Conservation (phyloP, 140 eudicot genomes). For the Ambrosia hybrid region DNA sequence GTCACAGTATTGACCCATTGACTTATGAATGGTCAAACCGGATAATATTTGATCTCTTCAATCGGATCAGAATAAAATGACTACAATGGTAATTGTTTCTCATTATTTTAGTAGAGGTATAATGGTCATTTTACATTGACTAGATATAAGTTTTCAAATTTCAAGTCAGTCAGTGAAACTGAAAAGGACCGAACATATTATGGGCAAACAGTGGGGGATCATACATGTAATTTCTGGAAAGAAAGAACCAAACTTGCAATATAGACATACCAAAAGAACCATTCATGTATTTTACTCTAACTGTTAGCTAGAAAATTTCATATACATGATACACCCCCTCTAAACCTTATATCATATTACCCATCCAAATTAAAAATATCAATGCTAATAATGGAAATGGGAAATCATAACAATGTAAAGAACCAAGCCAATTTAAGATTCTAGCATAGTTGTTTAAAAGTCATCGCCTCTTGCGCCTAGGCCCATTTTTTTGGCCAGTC, state of each 20-base stretch:
- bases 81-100: not conserved
- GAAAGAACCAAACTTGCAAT: not conserved
- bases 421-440: too few relatives aligned
- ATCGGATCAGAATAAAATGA: not conserved
- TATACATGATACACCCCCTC: too few relatives aligned
- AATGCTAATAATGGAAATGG: too few relatives aligned
- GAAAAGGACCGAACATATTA: not conserved
- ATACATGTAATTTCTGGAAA: not conserved
- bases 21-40: not conserved
- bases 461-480: too few relatives aligned
- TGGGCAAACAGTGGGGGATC: not conserved
- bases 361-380: too few relatives aligned
- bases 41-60: not conserved
- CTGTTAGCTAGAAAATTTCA: too few relatives aligned
- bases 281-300: not conserved
- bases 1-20: not conserved
- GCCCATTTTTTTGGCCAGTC: too few relatives aligned
- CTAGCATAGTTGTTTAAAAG: too few relatives aligned
- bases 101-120: not conserved
- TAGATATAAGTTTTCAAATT: not conserved
- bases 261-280: not conserved
- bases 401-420: too few relatives aligned
- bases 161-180: not conserved
- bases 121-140: not conserved
- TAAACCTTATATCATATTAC: too few relatives aligned